Evolutionary conservation across 176 grass and related monocot genomes (phyloP), one percentile per base, ranked within the genome.

Genomic region (Paspalum notatum): DNA sequence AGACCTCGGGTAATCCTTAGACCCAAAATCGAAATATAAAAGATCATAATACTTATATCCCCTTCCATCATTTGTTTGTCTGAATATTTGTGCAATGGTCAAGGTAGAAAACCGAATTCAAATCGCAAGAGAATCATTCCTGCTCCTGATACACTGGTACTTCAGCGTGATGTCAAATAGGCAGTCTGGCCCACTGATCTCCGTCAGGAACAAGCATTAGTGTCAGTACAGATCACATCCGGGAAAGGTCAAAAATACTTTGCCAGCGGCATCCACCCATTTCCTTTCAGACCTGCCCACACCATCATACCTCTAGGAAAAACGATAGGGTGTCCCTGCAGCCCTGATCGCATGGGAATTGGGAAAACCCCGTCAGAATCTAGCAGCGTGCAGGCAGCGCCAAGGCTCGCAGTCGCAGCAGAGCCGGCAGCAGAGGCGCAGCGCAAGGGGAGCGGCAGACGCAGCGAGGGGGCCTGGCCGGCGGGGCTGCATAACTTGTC

Each of bases 341-440:
- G 32, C 32, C 43, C 20, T 37, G 25, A 44, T 9, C 45, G 62
- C 50, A 38, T 80, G 53, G 69, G 59, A 55, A 71, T 39, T 46
- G 62, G 57, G 42, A 57, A 67, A 69, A 54, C 26, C 40, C 82
- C 78, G 44, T 72, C 65, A 78, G 83, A 66, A 90, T 78, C 77
- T 56, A 54, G 46, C 32, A 54, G 46, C 32, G 53, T 55, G 70
- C 37, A n/a, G 81, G 62, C 27, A 39, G 70, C 13, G 54, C 82
- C 77, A 84, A 70, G 58, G 61, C 49, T 75, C 66, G 43, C 71
- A 32, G 32, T n/a, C n/a, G n/a, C 32, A 3, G 32, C 32, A 32
- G 32, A 32, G 32, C 32, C 32, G 32, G 32, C 32, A 32, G 66
- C 67, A 78, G 80, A 84, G 44, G 44, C 17, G 61, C 81, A 80